Conservation (phyloP, 805 yeast species). For the Lipomyces yamadae region DNA sequence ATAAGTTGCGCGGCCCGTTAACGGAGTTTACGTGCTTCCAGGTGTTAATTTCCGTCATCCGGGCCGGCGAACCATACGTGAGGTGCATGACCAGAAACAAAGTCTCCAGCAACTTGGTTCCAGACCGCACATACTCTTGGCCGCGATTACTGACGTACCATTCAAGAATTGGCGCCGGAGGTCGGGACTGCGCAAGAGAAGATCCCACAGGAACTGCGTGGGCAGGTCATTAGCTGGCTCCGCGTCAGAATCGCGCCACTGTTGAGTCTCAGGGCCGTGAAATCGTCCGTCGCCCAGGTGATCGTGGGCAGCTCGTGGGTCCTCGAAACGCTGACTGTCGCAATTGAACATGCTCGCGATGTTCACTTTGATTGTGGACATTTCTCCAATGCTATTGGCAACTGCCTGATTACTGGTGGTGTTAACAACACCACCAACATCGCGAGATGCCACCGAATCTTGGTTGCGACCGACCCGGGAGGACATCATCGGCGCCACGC, state of each 20-base stretch:
- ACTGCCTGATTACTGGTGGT: no score
- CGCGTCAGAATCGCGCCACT: background rate
- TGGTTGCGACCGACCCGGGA: no score
- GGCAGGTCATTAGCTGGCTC: background rate
- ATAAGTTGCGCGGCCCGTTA: background rate
- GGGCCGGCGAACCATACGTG: background rate
- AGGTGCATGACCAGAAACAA: background rate
- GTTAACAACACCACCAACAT: no score
- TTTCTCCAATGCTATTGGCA: no score
- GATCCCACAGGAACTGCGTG: background rate
- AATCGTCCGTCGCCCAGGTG: background rate
- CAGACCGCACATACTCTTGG: background rate
- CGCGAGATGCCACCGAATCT: no score
- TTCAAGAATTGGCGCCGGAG: background rate
- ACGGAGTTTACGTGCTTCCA: background rate
- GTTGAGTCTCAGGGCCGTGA: background rate
- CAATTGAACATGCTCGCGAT: no score
- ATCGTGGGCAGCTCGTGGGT: background rate
- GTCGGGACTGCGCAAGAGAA: background rate
- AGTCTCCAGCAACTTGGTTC: background rate
- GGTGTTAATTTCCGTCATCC: background rate
- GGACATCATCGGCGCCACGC: no score
- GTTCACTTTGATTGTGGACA: no score
- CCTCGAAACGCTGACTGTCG: no score
- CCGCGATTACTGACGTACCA: background rate